Conservation (phyloP, 768 basidiomycete genomes). For the Boletus rubroflammeus region DNA sequence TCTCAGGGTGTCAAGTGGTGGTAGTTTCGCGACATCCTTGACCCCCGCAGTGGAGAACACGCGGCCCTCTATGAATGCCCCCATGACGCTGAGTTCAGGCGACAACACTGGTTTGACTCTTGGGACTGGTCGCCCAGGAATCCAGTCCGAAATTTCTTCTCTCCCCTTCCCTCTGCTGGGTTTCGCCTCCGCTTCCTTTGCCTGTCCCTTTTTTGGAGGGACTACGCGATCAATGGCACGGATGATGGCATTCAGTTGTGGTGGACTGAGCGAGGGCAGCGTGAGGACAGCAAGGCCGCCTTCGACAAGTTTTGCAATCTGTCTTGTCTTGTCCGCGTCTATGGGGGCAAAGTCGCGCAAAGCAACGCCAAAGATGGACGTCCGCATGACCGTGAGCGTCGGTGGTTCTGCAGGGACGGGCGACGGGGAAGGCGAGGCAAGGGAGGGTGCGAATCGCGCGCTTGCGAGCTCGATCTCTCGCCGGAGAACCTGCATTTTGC, state of each 20-base stretch:
- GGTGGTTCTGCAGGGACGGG: slow-evolving; percentile 37
- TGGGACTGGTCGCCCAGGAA: slow-evolving; percentile 69
- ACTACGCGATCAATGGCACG: slow-evolving; percentile 63
- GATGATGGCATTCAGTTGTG: slow-evolving; percentile 64
- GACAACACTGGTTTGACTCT: slow-evolving; percentile 48
- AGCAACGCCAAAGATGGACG: slow-evolving; percentile 77
- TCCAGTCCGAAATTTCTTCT: slow-evolving; percentile 56
- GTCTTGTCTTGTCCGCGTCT: slow-evolving; percentile 43
- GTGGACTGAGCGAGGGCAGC: slow-evolving; percentile 66
- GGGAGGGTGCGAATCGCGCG: slow-evolving; percentile 34
- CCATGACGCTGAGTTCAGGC: slow-evolving; percentile 71
- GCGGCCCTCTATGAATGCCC: slow-evolving; percentile 74
- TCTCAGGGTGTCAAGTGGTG: slow-evolving; percentile 70
- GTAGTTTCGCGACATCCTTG: slow-evolving; percentile 65
- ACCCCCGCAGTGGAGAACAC: slow-evolving; percentile 61
- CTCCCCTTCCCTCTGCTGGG: slow-evolving; percentile 42
- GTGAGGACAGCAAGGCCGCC: slow-evolving; percentile 65
- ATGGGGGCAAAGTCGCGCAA: slow-evolving; percentile 58
- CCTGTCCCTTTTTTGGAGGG: slow-evolving; percentile 54
- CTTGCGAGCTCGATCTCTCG: slow-evolving; percentile 60
- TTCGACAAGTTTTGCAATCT: slow-evolving; percentile 54
- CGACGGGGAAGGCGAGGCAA: slow-evolving; percentile 33
- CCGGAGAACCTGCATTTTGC: slow-evolving; percentile 64
- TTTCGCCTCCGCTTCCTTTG: slow-evolving; percentile 48
- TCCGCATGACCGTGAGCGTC: slow-evolving; percentile 66